These are phyloP conservation scores for Colletotrichum tabaci DNA, from an alignment of 2,329 filamentous ascomycete genomes.

Conservation along the genomic window DNA sequence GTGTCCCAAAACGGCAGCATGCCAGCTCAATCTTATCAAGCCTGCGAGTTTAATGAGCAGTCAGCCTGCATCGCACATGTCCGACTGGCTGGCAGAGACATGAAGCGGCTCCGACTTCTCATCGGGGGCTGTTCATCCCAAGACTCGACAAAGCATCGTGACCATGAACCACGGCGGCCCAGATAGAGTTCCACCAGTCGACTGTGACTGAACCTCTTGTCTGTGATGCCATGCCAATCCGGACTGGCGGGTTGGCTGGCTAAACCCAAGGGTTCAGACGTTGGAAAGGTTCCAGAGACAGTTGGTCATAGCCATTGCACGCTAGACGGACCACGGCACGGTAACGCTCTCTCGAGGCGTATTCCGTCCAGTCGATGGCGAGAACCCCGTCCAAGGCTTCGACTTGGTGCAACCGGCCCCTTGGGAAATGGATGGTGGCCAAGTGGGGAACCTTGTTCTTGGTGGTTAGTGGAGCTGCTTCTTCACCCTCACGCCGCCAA, in stretches of 20 bases:
- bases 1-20: conserved; percentile 17
- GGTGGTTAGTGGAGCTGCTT: conserved; percentile 20
- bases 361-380: conserved; percentile 31
- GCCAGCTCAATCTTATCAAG: conserved; percentile 29
- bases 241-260: conserved; percentile 32
- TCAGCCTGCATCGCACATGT: conserved; percentile 35
- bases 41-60: conserved; percentile 6
- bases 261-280: conserved; percentile 32
- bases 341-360: conserved; percentile 27
- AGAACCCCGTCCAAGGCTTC: conserved; percentile 16
- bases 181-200: conserved; percentile 30
- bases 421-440: conserved; percentile 31
- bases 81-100: conserved; percentile 33
- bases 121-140: conserved; percentile 4
- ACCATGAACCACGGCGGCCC: conserved; percentile 5
- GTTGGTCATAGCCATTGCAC: conserved; percentile 24
- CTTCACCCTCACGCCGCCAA: conserved; percentile 31
- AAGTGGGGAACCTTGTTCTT: conserved; percentile 10
- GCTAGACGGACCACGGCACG: conserved; percentile 27
- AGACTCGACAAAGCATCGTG: conserved; percentile 21
- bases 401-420: conserved; percentile 40
- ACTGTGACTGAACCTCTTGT: conserved; percentile 26
- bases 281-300: conserved; percentile 37
- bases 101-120: conserved; percentile 5
- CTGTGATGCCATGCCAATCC: conserved; percentile 40